Percentiles rank a stretch among this genome's conserved stretches.
phyloP scores from a whole-genome alignment of 1,139 yeast genomes.

The Debaryomyces robertsiae region DNA sequence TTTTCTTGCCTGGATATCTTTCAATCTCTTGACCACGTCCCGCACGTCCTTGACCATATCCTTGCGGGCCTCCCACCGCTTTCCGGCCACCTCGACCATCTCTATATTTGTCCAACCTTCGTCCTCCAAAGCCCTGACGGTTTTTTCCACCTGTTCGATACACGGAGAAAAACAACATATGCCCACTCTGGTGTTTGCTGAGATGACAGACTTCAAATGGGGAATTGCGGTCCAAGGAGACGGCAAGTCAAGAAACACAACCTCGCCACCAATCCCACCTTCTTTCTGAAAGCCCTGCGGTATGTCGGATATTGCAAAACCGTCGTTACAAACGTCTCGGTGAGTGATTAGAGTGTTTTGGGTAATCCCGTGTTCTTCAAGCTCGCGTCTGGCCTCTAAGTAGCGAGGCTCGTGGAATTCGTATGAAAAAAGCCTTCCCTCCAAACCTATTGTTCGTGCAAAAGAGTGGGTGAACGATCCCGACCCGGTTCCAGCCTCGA shows the following conservation, averaged over 20 bases:
- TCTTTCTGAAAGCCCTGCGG: constrained; percentile 33
- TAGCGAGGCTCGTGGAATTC: constrained; percentile 91
- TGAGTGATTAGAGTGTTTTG: constrained; percentile 66
- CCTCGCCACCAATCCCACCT: constrained; percentile 56
- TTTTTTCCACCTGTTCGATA: constrained; percentile 91
- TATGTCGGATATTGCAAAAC: constrained; percentile 58
- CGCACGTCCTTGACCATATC: constrained; percentile 80
- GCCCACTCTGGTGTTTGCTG: constrained; percentile 56
- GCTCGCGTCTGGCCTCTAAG: constrained; percentile 75
- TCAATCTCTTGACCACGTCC: constrained; percentile 79
- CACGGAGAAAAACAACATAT: constrained; percentile 97
- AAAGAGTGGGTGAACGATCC: constrained; percentile 95
- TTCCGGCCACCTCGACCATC: constrained; percentile 88
- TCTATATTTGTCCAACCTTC: constrained; percentile 89
- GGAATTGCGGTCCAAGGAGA: constrained; percentile 97
- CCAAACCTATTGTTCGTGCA: constrained; percentile 69
- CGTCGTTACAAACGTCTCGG: constrained; percentile 89
- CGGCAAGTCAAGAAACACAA: constrained; percentile 88
- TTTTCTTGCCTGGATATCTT: constrained; percentile 79
- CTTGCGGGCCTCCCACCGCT: constrained; percentile 88
- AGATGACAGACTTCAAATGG: constrained; percentile 62
- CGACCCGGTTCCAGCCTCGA: constrained; percentile 98
- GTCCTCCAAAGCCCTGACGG: constrained; percentile 71
- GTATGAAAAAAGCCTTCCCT: constrained; percentile 74
- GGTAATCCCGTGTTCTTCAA: constrained; percentile 67